A percentile compares a stretch with the other conserved stretches of the same genome.
Conservation (phyloP, 2,329 filamentous ascomycete genomes). For the Colletotrichum theobromicola region DNA sequence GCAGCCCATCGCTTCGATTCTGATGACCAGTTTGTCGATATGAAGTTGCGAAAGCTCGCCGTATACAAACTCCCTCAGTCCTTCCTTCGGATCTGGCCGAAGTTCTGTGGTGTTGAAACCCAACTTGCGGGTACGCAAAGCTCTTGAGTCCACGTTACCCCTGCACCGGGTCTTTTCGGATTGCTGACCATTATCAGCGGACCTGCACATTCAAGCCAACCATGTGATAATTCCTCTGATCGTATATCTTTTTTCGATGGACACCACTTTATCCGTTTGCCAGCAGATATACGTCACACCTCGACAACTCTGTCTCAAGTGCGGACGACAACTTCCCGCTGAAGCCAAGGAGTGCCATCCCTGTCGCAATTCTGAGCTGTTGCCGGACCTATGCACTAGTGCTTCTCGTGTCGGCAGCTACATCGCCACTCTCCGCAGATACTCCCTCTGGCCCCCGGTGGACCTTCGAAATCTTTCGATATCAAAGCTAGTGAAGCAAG, state of each 20-base stretch:
- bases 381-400: not conserved
- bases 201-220: not conserved
- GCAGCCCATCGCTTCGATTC: not conserved
- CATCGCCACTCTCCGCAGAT: not conserved
- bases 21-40: not conserved
- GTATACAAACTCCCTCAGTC: not conserved
- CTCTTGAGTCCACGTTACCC: not conserved
- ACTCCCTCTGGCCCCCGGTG: not conserved
- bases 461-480: not conserved
- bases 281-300: not conserved
- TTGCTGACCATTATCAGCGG: not conserved
- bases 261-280: no score
- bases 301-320: not conserved
- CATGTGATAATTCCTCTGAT: not conserved
- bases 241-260: not conserved
- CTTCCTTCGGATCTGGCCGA: not conserved
- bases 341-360: not conserved
- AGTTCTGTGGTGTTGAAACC: not conserved
- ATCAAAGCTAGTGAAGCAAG: not conserved
- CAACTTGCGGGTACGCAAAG: not conserved
- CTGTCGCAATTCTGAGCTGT: not conserved
- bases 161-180: not conserved
- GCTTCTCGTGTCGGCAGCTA: not conserved
- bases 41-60: not conserved
- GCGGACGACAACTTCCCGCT: not conserved